phyloP scores from a whole-genome alignment of 345 rosid genomes.

The Boechera divaricarpa region DNA sequence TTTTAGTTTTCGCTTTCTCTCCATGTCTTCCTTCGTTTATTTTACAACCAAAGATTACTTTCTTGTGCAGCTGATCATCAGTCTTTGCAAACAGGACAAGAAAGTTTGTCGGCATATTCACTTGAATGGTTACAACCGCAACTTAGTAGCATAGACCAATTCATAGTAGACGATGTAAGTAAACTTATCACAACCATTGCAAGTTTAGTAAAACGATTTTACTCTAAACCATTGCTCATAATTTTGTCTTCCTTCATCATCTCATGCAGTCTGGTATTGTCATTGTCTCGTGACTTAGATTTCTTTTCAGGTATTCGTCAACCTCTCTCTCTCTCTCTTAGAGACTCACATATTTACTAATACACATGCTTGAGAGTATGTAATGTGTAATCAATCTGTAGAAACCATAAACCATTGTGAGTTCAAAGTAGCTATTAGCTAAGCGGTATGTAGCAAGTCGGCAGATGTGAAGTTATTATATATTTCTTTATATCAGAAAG shows the following conservation, averaged over 20 bases:
- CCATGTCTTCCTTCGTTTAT: not conserved
- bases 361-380: conserved; percentile 2
- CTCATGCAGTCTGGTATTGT: conserved; percentile 44
- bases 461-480: conserved; percentile 31
- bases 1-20: not conserved
- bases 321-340: not conserved
- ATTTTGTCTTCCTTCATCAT: not conserved
- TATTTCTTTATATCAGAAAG: conserved; percentile 17
- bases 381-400: conserved; percentile 16
- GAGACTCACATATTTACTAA: not conserved
- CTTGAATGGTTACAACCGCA: conserved; percentile 72
- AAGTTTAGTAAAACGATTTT: conserved; percentile 21
- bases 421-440: conserved; percentile 18
- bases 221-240: not conserved
- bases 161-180: conserved; percentile 62
- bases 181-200: not conserved
- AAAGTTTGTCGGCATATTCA: conserved; percentile 38
- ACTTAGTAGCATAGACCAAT: conserved; percentile 54
- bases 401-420: conserved; percentile 22
- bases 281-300: conserved; percentile 33
- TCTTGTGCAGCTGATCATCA: conserved; percentile 50
- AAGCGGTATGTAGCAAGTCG: conserved; percentile 32
- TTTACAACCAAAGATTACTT: not conserved
- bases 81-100: conserved; percentile 30
- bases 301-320: conserved; percentile 29